Evolutionary conservation across 2,329 filamentous ascomycete species (phyloP).

Genomic region (Neoarthrinium moseri): DNA sequence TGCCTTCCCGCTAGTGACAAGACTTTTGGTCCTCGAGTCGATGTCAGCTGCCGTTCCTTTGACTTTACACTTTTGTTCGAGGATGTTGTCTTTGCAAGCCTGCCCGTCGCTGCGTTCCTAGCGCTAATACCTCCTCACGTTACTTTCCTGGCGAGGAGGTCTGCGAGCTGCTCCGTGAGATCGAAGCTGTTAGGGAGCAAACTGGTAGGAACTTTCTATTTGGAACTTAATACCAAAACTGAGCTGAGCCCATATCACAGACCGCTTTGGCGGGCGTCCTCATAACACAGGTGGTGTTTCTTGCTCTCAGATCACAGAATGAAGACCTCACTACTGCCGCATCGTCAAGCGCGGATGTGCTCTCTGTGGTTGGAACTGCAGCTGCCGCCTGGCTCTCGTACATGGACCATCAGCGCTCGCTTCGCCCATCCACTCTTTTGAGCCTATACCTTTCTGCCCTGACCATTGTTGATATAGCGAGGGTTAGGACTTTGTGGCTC

Average conservation of each 20-base stretch:
- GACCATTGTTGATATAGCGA: constrained; percentile 16
- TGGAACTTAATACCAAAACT: too few species aligned
- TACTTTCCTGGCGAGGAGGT: constrained; percentile 3
- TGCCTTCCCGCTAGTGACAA: constrained; percentile 11
- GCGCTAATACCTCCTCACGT: constrained; percentile 12
- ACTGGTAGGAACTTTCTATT: constrained; percentile 13
- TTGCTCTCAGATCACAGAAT: constrained; percentile 14
- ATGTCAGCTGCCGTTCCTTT: constrained; percentile 21
- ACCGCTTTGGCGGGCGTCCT: constrained; percentile 10
- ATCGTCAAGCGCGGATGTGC: constrained; percentile 19
- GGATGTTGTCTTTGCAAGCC: constrained; percentile 21
- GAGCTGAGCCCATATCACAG: constrained; percentile 10
- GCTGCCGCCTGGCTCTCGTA: constrained; percentile 15
- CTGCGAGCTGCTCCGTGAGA: constrained; percentile 4
- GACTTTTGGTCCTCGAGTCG: constrained; percentile 21
- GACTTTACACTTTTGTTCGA: constrained; percentile 28
- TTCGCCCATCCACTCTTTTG: constrained; percentile 22
- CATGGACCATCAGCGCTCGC: constrained; percentile 18
- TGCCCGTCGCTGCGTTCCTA: constrained; percentile 18
- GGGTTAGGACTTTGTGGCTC: constrained; percentile 19
- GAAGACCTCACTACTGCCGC: constrained; percentile 8
- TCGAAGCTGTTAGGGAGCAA: constrained; percentile 11
- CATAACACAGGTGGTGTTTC: constrained; percentile 14
- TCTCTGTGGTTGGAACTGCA: constrained; percentile 14
- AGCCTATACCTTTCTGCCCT: constrained; percentile 18